These are phyloP conservation scores for Pseudomonodictys pantanalensis DNA, from an alignment of 495 filamentous ascomycete genomes.

Conservation along the genomic window DNA sequence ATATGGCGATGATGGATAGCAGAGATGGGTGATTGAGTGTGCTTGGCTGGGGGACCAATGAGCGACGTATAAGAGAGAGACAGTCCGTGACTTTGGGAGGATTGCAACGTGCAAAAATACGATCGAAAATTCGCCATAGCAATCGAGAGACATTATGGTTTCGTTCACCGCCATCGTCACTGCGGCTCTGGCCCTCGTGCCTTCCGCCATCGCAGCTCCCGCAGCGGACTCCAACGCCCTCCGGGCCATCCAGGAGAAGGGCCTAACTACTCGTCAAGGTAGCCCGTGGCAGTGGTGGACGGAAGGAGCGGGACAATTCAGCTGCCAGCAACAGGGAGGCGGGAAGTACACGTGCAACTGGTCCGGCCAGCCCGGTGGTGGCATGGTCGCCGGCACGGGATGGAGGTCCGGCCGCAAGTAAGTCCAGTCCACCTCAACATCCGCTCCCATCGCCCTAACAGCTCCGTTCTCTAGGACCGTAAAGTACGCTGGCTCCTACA, in stretches of 20 bases:
- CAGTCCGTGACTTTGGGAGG: not conserved
- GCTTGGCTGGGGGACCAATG: not conserved
- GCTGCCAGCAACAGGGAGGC: slow-evolving; percentile 4
- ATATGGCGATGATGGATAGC: not conserved
- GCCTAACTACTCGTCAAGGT: not conserved
- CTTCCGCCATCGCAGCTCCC: slow-evolving; percentile 4
- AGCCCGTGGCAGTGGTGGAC: slow-evolving; percentile 10
- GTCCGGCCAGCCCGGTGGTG: slow-evolving; percentile 8
- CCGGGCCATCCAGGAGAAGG: not conserved
- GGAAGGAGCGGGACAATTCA: slow-evolving; percentile 11
- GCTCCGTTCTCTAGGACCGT: too few relatives aligned
- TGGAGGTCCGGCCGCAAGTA: slow-evolving; percentile 7
- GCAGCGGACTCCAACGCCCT: not conserved
- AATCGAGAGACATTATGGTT: slow-evolving; percentile 13
- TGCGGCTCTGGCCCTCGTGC: slow-evolving; percentile 9
- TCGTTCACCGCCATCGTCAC: slow-evolving; percentile 3
- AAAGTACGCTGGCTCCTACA: slow-evolving; percentile 54
- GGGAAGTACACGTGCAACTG: slow-evolving; percentile 5
- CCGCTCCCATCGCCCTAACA: too few relatives aligned
- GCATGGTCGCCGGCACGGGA: slow-evolving; percentile 10
- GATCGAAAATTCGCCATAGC: not conserved
- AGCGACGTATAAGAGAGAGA: not conserved
- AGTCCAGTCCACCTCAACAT: too few relatives aligned
- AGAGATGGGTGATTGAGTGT: too few relatives aligned
- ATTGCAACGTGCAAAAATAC: not conserved